Evolutionary conservation across 1,139 yeast genomes (phyloP), one percentile per base, ranked within the genome.

Genomic region (Magnusiomyces ingens): DNA sequence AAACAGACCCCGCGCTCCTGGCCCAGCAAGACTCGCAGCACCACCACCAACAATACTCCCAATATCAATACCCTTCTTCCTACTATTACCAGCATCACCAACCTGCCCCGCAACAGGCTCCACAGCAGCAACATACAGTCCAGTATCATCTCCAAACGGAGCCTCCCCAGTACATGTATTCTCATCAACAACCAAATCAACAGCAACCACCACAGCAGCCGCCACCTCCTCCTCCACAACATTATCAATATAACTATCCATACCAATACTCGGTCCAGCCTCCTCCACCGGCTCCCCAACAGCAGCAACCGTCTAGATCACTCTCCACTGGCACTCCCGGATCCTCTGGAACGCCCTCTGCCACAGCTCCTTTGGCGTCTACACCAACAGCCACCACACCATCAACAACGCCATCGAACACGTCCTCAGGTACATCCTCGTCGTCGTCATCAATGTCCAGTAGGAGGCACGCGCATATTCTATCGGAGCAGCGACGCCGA

Each of bases 401-500:
- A 29, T 50, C 57, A 12, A 17, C 59, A 10, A 60, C 60, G 49
- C 57, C 63, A 8, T 52, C 61, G 22, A 56, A 61, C 52, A 60
- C 63, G 8, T 50, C 32, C 32, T 26, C 32, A 5, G 32, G 52
- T 2, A 56, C 65, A 15, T 60, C 66, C 13, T 57, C 61, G 40
- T 52, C 62, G 48, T 58, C 61, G 40, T 52, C 62, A 46, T 58
- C 61, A 26, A 55, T 61, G 41, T 61, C 69, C 5, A 59, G 62
- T 42, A 58, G 71, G 18, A 57, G 71, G 3, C 68, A 67, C 51
- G 71, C 69, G 10, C 78, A 74, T 59, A 74, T 74, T 51, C 64
- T 72, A 40, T 72, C 76, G 3, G 78, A 74, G 57, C 77, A 74
- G 59, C 65, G 77, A 48, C 66, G 77, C 37, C 64, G 78, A 44